Evolutionary conservation across 768 basidiomycete genomes (phyloP).

Genomic region (Gloeopeniophorella convolvens): DNA sequence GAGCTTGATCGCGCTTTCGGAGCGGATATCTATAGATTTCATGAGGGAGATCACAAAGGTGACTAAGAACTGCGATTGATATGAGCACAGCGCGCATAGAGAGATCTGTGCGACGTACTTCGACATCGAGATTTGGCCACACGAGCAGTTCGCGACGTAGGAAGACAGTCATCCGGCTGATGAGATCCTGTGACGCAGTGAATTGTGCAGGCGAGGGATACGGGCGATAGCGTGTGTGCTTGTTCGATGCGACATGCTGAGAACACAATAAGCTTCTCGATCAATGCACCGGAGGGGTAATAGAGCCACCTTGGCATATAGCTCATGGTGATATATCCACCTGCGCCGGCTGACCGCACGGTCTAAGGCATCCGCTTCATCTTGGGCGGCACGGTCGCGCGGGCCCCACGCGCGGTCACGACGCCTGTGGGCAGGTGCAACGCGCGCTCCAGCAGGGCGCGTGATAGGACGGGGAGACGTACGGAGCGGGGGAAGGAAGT

Average conservation of each 20-base stretch:
- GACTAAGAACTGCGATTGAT: constrained; percentile 66
- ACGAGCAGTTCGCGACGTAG: constrained; percentile 80
- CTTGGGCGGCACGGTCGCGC: constrained; percentile 41
- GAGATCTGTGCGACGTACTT: constrained; percentile 50
- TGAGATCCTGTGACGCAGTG: constrained; percentile 62
- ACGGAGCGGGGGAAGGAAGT: constrained; percentile 62
- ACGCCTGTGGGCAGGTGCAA: constrained; percentile 22
- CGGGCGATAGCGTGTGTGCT: constrained; percentile 80
- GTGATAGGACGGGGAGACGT: constrained; percentile 37
- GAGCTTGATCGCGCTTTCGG: constrained; percentile 77
- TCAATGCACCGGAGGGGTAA: neutral
- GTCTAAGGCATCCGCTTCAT: constrained; percentile 66
- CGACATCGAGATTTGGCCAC: constrained; percentile 86
- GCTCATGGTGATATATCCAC: constrained; percentile 72
- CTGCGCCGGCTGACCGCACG: constrained; percentile 63
- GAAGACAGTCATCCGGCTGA: constrained; percentile 73
- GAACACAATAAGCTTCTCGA: constrained; percentile 3
- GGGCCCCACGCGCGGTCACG: constrained; percentile 52
- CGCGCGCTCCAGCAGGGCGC: constrained; percentile 12
- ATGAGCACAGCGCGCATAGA: constrained; percentile 18
- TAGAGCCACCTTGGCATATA: constrained; percentile 76
- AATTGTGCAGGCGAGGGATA: constrained; percentile 86
- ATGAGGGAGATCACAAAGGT: constrained; percentile 85
- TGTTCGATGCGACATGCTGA: constrained; percentile 88
- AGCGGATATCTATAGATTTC: constrained; percentile 89